Conservation (phyloP, 1,139 yeast species). For the Geotrichum histeridarum region DNA sequence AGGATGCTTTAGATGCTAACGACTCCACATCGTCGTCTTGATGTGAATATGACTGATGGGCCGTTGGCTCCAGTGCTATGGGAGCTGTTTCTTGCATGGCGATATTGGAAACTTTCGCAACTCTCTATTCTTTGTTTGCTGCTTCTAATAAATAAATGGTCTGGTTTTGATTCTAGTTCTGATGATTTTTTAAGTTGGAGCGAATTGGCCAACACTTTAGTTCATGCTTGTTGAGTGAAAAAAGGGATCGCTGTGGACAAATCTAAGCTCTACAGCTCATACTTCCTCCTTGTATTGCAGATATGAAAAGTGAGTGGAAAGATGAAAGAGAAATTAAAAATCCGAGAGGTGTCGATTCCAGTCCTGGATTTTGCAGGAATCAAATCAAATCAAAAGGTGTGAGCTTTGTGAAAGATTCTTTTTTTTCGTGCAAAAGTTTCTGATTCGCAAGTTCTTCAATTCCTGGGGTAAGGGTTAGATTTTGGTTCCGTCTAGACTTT, state of each 20-base stretch:
- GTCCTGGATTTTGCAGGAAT: not conserved
- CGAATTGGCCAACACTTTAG: not conserved
- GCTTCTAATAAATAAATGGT: no score
- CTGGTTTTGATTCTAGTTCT: no score
- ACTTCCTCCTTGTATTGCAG: not conserved
- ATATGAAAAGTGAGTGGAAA: not conserved
- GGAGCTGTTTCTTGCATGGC: constrained; percentile 5
- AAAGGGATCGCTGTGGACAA: not conserved
- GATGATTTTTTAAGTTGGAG: no score
- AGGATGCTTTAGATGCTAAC: constrained; percentile 17
- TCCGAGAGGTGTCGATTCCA: not conserved
- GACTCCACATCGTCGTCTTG: constrained; percentile 17
- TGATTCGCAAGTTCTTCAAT: constrained; percentile 1
- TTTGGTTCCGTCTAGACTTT: not conserved
- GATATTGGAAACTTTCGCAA: no score
- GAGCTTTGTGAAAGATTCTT: not conserved
- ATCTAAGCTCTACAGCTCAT: constrained; percentile 1
- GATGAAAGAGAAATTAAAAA: not conserved
- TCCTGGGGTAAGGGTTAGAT: not conserved
- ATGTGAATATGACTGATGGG: not conserved
- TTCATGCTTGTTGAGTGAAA: not conserved
- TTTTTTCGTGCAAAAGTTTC: not conserved
- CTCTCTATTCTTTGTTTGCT: no score
- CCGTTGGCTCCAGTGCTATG: not conserved
- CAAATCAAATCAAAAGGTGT: not conserved